These are phyloP conservation scores for Dendrobium nobile DNA, from an alignment of 106 monocot genomes.

Conservation along the genomic window DNA sequence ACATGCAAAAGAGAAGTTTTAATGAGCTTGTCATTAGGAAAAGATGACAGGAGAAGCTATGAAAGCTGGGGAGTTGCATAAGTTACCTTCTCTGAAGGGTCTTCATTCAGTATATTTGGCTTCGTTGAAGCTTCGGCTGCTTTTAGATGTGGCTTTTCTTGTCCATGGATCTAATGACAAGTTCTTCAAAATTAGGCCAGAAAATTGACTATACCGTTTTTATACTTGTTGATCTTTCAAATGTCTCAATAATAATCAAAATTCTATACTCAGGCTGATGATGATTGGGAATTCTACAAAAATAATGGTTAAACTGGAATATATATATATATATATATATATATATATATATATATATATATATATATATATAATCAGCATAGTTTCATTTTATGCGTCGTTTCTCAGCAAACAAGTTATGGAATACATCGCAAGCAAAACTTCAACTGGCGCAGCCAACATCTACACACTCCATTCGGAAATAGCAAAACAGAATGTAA, in stretches of 20 bases:
- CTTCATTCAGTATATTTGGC: neutral
- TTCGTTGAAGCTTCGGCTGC: neutral
- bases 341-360: neutral
- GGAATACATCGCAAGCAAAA: too few relatives aligned
- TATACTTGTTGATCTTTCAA: neutral
- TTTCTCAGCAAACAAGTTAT: too few relatives aligned
- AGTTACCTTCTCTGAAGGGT: neutral
- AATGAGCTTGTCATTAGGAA: neutral
- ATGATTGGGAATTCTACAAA: neutral
- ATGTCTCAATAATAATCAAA: neutral
- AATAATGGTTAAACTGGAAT: neutral
- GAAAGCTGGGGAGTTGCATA: neutral
- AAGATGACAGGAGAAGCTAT: neutral
- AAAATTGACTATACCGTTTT: neutral
- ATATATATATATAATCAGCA: too few relatives aligned
- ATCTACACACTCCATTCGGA: neutral
- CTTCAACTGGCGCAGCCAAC: neutral
- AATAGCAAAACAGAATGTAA: neutral
- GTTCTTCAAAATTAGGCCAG: constrained; percentile 1
- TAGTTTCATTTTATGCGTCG: too few relatives aligned
- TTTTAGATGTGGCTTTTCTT: neutral
- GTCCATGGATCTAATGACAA: neutral
- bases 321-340: neutral
- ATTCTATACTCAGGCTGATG: neutral
- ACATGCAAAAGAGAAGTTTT: neutral